Conservation (phyloP, 2,329 filamentous ascomycete species). For the Aureobasidium sp. region DNA sequence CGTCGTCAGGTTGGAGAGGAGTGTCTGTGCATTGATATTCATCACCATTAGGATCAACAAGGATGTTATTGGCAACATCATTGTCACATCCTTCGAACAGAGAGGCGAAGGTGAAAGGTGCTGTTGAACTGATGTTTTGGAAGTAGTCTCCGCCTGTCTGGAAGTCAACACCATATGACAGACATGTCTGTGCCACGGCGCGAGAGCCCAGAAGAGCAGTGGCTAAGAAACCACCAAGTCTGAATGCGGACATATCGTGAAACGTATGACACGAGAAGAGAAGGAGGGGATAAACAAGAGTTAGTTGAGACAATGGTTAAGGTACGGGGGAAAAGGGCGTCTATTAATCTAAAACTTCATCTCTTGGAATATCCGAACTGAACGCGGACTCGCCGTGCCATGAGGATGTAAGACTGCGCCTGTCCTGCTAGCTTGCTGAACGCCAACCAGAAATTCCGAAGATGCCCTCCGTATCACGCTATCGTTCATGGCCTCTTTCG, state of each 20-base stretch:
- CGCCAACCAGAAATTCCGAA: background rate
- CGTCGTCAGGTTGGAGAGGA: constrained; percentile 34
- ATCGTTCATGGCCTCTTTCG: background rate
- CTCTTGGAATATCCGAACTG: background rate
- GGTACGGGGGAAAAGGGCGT: background rate
- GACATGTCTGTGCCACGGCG: constrained; percentile 19
- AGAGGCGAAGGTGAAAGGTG: constrained; percentile 38
- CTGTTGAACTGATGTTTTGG: constrained; percentile 37
- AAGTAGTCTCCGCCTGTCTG: constrained; percentile 39
- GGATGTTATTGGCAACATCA: constrained; percentile 35
- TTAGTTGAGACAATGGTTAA: background rate
- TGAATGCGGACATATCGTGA: background rate
- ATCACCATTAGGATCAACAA: constrained; percentile 36
- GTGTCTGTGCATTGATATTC: constrained; percentile 38
- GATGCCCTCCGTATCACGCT: constrained; percentile 1
- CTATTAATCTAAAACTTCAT: constrained; percentile 4
- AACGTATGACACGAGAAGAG: background rate
- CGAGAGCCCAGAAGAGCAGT: constrained; percentile 8
- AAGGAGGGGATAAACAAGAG: background rate
- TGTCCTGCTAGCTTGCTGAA: background rate
- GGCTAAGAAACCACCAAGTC: constrained; percentile 2
- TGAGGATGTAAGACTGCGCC: background rate
- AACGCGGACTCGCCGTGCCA: background rate
- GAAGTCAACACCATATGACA: constrained; percentile 34
- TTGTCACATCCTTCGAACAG: constrained; percentile 35